Conservation (phyloP, 2,329 filamentous ascomycete genomes). For the Fusarium sp. region DNA sequence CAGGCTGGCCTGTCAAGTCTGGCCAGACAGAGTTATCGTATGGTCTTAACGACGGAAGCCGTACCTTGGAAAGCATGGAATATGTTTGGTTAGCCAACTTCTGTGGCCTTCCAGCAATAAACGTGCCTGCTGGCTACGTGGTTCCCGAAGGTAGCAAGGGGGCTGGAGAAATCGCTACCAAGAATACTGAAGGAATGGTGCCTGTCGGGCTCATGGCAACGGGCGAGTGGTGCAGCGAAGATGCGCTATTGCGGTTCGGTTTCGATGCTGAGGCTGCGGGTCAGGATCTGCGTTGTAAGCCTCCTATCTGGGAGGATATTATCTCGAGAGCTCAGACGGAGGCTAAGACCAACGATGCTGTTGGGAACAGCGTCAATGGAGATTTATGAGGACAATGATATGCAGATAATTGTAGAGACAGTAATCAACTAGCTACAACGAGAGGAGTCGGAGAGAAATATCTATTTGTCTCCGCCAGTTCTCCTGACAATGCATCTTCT, state of each 20-base stretch:
- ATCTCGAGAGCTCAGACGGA: slow-evolving; percentile 21
- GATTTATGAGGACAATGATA: neutral
- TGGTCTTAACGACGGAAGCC: slow-evolving; percentile 60
- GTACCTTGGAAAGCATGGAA: slow-evolving; percentile 60
- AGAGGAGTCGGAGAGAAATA: neutral
- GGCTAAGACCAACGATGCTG: neutral
- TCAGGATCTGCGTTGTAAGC: slow-evolving; percentile 22
- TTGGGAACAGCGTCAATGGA: neutral
- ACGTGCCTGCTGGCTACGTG: slow-evolving; percentile 59
- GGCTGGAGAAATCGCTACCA: slow-evolving; percentile 48
- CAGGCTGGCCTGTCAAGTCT: slow-evolving; percentile 57
- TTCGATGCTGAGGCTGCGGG: slow-evolving; percentile 59
- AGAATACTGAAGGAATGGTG: slow-evolving; percentile 54
- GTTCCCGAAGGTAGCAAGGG: slow-evolving; percentile 49
- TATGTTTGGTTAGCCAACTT: slow-evolving; percentile 66
- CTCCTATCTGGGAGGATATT: slow-evolving; percentile 36
- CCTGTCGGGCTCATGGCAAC: slow-evolving; percentile 68
- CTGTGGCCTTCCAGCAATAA: slow-evolving; percentile 61
- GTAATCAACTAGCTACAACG: neutral
- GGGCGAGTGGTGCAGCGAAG: slow-evolving; percentile 66
- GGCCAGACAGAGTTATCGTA: slow-evolving; percentile 51
- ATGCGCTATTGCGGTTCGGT: slow-evolving; percentile 61
- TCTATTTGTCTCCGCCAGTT: too few relatives aligned
- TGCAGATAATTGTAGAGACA: neutral
- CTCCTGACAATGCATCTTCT: neutral